phyloP scores from a whole-genome alignment of 1,284 basidiomycete species.

The Heterobasidion occidentale region DNA sequence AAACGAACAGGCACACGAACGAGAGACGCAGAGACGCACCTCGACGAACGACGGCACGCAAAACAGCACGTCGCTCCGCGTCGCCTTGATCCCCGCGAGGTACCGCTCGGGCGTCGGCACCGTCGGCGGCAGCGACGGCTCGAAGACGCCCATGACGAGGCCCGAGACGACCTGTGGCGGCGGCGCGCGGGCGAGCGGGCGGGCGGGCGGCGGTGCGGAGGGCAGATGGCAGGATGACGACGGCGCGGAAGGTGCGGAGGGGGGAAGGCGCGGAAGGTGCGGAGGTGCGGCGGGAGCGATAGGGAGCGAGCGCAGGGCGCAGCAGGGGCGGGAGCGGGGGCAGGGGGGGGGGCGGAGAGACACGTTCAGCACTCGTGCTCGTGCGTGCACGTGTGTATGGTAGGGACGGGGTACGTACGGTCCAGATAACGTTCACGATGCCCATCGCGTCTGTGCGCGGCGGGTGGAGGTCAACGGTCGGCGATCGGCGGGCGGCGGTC shows the following conservation, averaged over 20 bases:
- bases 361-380: no score
- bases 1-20: no score
- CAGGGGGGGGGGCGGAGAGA: background rate
- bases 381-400: no score
- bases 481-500: no score
- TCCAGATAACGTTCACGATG: background rate
- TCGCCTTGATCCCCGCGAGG: constrained; percentile 4
- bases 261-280: no score
- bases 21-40: constrained; percentile 7
- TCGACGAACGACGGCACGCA: constrained; percentile 20
- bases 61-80: constrained; percentile 12
- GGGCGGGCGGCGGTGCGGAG: background rate
- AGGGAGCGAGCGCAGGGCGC: background rate
- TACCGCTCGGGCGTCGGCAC: background rate
- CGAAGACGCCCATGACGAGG: background rate
- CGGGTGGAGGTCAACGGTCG: background rate
- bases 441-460: background rate
- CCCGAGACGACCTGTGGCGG: background rate
- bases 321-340: background rate
- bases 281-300: background rate
- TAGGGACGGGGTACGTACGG: background rate
- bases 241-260: no score
- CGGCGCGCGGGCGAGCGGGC: no score
- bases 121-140: background rate
- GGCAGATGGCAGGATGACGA: no score